These are phyloP conservation scores for Penicillium sp. DNA, from an alignment of 2,329 filamentous ascomycete species.

Conservation along the genomic window DNA sequence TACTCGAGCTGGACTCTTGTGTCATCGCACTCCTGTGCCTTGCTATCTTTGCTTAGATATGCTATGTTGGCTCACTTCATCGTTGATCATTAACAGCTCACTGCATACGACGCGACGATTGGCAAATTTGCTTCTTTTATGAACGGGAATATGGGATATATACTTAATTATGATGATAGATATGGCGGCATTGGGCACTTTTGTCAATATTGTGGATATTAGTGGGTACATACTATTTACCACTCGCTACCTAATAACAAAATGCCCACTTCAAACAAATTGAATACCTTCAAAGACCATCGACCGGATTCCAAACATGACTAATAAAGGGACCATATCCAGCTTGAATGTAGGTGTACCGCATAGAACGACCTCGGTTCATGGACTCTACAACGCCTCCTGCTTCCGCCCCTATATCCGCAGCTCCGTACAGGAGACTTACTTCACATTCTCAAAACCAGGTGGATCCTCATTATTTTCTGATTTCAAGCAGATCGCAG, in stretches of 20 bases:
- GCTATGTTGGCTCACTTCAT: background rate
- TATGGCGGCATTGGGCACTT: background rate
- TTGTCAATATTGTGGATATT: background rate
- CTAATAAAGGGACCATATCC: background rate
- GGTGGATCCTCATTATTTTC: too few species aligned
- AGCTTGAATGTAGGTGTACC: background rate
- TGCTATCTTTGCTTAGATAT: background rate
- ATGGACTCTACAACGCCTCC: too few species aligned
- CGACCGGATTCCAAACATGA: background rate
- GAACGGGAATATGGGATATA: constrained; percentile 30
- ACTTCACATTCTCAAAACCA: too few species aligned
- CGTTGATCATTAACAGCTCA: background rate
- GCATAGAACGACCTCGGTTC: too few species aligned
- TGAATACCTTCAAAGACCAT: background rate
- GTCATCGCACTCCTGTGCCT: background rate
- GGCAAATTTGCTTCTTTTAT: background rate
- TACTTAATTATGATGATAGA: constrained; percentile 2
- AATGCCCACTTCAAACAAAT: background rate
- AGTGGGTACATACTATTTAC: background rate
- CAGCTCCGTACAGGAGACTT: too few species aligned
- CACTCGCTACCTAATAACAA: background rate
- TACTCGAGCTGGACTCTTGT: constrained; percentile 17
- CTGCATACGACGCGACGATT: constrained; percentile 19
- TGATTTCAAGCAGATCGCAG: too few species aligned
- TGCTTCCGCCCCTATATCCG: too few species aligned